Conservation (phyloP, 768 basidiomycete genomes). For the Podaxis sp. region DNA sequence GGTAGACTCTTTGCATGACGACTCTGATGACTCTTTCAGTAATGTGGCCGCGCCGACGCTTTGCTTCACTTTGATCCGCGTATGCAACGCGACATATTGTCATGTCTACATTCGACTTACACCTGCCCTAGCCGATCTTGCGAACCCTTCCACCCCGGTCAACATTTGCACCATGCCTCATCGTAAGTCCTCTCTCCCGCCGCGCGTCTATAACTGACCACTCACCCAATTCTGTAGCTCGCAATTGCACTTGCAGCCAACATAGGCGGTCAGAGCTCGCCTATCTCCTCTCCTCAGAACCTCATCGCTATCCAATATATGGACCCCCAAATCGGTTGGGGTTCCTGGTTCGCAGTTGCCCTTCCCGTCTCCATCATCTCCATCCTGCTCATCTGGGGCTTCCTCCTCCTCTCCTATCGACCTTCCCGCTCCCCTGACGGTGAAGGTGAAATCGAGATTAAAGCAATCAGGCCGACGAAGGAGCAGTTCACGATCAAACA, state of each 20-base stretch:
- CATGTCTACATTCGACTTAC: slow-evolving; percentile 2
- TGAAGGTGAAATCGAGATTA: slow-evolving; percentile 79
- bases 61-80: slow-evolving; percentile 94
- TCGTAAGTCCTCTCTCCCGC: slow-evolving; percentile 53
- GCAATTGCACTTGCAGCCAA: slow-evolving; percentile 98
- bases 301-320: slow-evolving; percentile 88
- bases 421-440: slow-evolving; percentile 73
- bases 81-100: slow-evolving; percentile 39
- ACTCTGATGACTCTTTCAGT: slow-evolving; percentile 35
- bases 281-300: slow-evolving; percentile 98
- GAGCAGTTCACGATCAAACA: slow-evolving; percentile 84
- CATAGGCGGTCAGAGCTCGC: slow-evolving; percentile 95
- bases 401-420: slow-evolving; percentile 81
- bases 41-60: slow-evolving; percentile 98
- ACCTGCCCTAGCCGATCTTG: slow-evolving; percentile 74
- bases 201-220: neutral
- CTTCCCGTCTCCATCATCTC: slow-evolving; percentile 88
- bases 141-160: slow-evolving; percentile 87
- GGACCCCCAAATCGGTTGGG: slow-evolving; percentile 87
- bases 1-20: slow-evolving; percentile 4
- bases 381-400: slow-evolving; percentile 87
- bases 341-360: slow-evolving; percentile 90
- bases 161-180: slow-evolving; percentile 85
- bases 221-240: slow-evolving; percentile 48
- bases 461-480: slow-evolving; percentile 77